Evolutionary conservation across 345 rosid genomes (phyloP).

Genomic region (Boechera stricta): DNA sequence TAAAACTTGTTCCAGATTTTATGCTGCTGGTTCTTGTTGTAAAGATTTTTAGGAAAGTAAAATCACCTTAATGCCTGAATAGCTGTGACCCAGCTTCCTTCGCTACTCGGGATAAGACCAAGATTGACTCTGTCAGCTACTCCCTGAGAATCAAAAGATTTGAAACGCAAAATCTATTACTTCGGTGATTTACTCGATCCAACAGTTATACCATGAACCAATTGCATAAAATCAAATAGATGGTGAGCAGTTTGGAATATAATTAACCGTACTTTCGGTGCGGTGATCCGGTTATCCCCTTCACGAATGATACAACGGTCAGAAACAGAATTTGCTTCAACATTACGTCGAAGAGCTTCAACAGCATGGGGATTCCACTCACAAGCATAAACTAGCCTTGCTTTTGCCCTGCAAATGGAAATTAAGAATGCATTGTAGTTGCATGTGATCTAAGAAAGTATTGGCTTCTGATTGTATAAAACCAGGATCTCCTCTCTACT

Average conservation of each 20-base stretch:
- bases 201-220: conserved; percentile 2
- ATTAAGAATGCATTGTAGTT: conserved; percentile 17
- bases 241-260: conserved; percentile 9
- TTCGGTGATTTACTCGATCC: not conserved
- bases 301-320: conserved; percentile 79
- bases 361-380: conserved; percentile 95
- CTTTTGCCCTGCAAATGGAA: conserved; percentile 70
- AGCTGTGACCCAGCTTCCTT: conserved; percentile 89
- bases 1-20: not conserved
- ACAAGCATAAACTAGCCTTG: conserved; percentile 84
- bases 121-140: conserved; percentile 91
- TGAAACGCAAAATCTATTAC: conserved; percentile 21
- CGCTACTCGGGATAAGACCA: conserved; percentile 92
- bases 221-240: conserved; percentile 2
- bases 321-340: conserved; percentile 71
- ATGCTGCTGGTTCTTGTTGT: not conserved
- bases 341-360: conserved; percentile 76
- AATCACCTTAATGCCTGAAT: conserved; percentile 80
- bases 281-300: conserved; percentile 80
- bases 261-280: conserved; percentile 67
- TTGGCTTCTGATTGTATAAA: not conserved
- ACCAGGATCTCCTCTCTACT: conserved; percentile 3
- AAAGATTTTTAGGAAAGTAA: conserved; percentile 17
- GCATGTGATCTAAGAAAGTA: conserved; percentile 11
- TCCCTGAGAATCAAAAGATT: conserved; percentile 54